A percentile compares a stretch with the other conserved stretches of the same genome.
phyloP scores from a whole-genome alignment of 1,284 basidiomycete species.

The Boletus semigastroideus region DNA sequence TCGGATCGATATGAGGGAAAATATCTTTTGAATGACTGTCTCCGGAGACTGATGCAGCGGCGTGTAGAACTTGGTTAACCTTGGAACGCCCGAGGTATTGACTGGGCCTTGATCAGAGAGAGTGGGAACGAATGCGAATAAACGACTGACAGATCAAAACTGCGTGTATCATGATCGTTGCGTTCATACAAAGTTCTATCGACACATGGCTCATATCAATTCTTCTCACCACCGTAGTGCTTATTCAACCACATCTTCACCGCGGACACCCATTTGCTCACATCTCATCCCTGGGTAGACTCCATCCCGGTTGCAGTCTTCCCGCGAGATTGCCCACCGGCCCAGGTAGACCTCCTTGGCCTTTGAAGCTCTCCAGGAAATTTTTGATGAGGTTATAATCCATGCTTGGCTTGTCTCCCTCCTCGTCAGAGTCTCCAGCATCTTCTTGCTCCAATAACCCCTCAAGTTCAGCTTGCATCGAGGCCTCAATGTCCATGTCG shows the following conservation, averaged over 20 bases:
- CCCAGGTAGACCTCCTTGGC: conserved; percentile 82
- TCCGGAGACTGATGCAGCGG: conserved; percentile 75
- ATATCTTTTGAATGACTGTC: conserved; percentile 80
- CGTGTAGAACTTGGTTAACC: conserved; percentile 96
- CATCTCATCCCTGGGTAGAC: conserved; percentile 63
- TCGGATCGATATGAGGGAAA: conserved; percentile 76
- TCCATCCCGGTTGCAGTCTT: conserved; percentile 73
- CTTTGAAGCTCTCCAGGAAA: conserved; percentile 92
- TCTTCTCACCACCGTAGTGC: too few relatives aligned
- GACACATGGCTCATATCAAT: background rate
- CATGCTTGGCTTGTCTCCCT: conserved; percentile 48
- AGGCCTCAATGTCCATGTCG: conserved; percentile 66
- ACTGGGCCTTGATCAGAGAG: conserved; percentile 46
- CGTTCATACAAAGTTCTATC: background rate
- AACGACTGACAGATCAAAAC: conserved; percentile 65
- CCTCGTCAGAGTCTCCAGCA: conserved; percentile 50
- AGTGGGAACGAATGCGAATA: conserved; percentile 44
- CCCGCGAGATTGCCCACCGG: conserved; percentile 88
- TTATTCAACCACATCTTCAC: background rate
- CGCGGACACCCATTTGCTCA: conserved; percentile 14
- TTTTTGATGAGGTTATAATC: conserved; percentile 94
- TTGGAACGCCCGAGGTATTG: conserved; percentile 86
- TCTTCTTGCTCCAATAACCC: conserved; percentile 59
- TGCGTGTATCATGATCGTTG: conserved; percentile 78
- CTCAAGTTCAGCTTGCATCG: conserved; percentile 85